Evolutionary conservation across 2,329 filamentous ascomycete genomes (phyloP).

Genomic region (Simplicillium sp.): DNA sequence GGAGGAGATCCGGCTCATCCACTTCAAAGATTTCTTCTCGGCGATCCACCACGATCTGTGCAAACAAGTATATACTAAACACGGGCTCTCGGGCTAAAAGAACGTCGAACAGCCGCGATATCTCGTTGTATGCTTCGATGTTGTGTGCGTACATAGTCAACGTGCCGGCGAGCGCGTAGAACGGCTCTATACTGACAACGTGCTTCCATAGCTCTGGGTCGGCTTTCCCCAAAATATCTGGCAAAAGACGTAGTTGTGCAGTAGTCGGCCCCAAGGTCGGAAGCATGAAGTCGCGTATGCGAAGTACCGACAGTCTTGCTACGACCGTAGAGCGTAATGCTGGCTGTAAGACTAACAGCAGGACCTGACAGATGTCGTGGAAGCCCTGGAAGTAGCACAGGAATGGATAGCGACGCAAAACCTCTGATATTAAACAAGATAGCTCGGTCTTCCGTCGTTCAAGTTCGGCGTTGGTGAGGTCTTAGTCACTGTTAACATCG

Average conservation of each 20-base stretch:
- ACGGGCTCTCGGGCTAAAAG: constrained; percentile 80
- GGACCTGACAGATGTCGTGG: constrained; percentile 95
- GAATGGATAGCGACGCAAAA: constrained; percentile 71
- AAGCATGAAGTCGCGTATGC: constrained; percentile 97
- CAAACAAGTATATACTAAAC: constrained; percentile 85
- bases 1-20: constrained; percentile 90
- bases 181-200: constrained; percentile 71
- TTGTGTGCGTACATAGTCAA: constrained; percentile 96
- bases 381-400: constrained; percentile 98
- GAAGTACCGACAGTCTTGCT: constrained; percentile 74
- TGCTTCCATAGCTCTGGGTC: constrained; percentile 67
- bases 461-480: constrained; percentile 60
- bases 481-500: constrained; percentile 27
- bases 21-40: constrained; percentile 79
- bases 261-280: constrained; percentile 74
- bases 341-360: constrained; percentile 73
- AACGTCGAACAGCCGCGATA: constrained; percentile 86
- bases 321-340: constrained; percentile 52
- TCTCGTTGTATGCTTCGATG: constrained; percentile 80
- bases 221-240: constrained; percentile 64
- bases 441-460: constrained; percentile 65
- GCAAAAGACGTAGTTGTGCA: constrained; percentile 78
- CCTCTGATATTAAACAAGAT: constrained; percentile 67
- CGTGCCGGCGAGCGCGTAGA: constrained; percentile 87
- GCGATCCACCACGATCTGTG: constrained; percentile 73